Percentiles rank a stretch among this genome's conserved stretches.
Evolutionary conservation across 2,329 filamentous ascomycete genomes (phyloP).

Genomic region (Fusarium floridanum): DNA sequence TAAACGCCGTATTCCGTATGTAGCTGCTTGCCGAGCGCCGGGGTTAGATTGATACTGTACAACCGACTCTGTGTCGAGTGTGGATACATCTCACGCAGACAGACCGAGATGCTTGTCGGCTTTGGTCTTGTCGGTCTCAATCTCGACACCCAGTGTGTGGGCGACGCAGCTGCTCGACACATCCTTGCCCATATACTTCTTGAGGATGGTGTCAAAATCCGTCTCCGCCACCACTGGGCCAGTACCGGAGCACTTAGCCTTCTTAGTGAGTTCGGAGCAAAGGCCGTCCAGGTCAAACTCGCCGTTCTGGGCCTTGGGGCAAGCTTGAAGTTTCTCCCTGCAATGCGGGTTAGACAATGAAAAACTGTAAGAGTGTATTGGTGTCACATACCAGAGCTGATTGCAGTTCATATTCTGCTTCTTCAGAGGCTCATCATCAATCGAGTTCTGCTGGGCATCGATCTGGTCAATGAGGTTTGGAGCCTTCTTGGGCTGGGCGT

Average conservation of each 20-base stretch:
- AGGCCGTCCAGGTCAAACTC: slow-evolving; percentile 95
- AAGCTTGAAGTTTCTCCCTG: slow-evolving; percentile 91
- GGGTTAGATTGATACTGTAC: slow-evolving; percentile 42
- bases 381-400: slow-evolving; percentile 84
- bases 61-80: slow-evolving; percentile 29
- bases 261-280: slow-evolving; percentile 92
- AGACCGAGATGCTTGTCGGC: slow-evolving; percentile 32
- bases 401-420: slow-evolving; percentile 81
- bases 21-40: slow-evolving; percentile 39
- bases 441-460: slow-evolving; percentile 78
- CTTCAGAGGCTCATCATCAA: slow-evolving; percentile 73
- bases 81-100: slow-evolving; percentile 29
- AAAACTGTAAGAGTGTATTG: neutral
- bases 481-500: slow-evolving; percentile 61
- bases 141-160: slow-evolving; percentile 72
- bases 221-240: slow-evolving; percentile 90
- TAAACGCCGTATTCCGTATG: slow-evolving; percentile 45
- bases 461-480: slow-evolving; percentile 80
- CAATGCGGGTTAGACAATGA: slow-evolving; percentile 55
- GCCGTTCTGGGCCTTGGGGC: slow-evolving; percentile 87
- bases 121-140: slow-evolving; percentile 45
- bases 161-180: slow-evolving; percentile 52
- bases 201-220: slow-evolving; percentile 86
- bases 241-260: slow-evolving; percentile 93
- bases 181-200: slow-evolving; percentile 69